A percentile compares a stretch with the other conserved stretches of the same genome.
These are phyloP conservation scores for Plasmodium gonderi DNA, from an alignment of 169 alveolate species.

Conservation along the genomic window DNA sequence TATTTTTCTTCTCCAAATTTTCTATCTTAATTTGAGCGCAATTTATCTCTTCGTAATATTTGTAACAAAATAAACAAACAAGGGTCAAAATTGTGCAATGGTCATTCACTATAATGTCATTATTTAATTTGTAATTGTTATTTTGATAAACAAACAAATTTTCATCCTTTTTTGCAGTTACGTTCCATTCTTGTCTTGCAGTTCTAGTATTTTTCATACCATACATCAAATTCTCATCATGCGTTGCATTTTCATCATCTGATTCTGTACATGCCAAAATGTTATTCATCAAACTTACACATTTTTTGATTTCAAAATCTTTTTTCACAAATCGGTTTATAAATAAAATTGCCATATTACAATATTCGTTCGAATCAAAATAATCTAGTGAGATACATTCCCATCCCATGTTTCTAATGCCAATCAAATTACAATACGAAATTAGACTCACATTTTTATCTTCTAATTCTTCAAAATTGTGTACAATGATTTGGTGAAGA, in stretches of 20 bases:
- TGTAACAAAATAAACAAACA: conserved; percentile 47
- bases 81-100: conserved; percentile 35
- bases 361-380: conserved; percentile 31
- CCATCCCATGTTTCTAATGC: conserved; percentile 2
- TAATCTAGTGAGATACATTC: conserved; percentile 34
- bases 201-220: not conserved
- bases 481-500: conserved; percentile 9
- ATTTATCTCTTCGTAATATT: conserved; percentile 54
- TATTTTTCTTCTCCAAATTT: conserved; percentile 45
- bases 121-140: conserved; percentile 52
- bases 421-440: conserved; percentile 49
- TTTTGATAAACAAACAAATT: conserved; percentile 39
- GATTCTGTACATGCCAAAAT: conserved; percentile 33
- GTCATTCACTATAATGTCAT: conserved; percentile 68
- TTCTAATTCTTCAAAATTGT: conserved; percentile 42
- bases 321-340: conserved; percentile 62
- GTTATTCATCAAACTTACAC: conserved; percentile 26
- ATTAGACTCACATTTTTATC: conserved; percentile 52
- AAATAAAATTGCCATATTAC: conserved; percentile 66
- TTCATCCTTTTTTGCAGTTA: not conserved
- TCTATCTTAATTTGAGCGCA: conserved; percentile 23
- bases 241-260: conserved; percentile 2
- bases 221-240: not conserved
- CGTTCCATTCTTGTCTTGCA: not conserved
- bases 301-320: conserved; percentile 55